These are phyloP conservation scores for Boletus rex-veris DNA, from an alignment of 768 basidiomycete genomes.

Conservation along the genomic window DNA sequence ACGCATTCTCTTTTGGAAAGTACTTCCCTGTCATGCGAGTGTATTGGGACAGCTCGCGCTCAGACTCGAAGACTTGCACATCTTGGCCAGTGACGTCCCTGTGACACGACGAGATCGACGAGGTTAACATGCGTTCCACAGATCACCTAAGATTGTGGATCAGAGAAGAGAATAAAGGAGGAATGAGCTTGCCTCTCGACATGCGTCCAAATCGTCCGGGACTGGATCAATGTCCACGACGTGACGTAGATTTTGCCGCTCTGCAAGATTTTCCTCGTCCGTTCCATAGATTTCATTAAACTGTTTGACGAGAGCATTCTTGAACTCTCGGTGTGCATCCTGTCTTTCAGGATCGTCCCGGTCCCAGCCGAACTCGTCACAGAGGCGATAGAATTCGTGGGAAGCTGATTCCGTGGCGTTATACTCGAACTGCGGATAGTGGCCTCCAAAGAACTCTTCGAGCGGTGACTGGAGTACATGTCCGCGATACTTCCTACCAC, in stretches of 20 bases:
- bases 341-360: background rate
- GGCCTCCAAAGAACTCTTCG: background rate
- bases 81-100: background rate
- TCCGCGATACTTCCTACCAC: background rate
- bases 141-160: background rate
- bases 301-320: conserved; percentile 9
- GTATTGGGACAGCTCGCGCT: conserved; percentile 9
- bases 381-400: conserved; percentile 16
- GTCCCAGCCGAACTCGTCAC: conserved; percentile 9
- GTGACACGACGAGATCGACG: conserved; percentile 22
- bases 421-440: background rate
- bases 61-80: conserved; percentile 1
- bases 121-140: conserved; percentile 5
- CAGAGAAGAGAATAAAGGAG: background rate
- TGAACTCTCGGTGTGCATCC: conserved; percentile 3
- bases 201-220: conserved; percentile 2
- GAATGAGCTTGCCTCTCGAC: conserved; percentile 10
- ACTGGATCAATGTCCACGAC: conserved; percentile 1
- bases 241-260: conserved; percentile 11
- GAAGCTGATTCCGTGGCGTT: conserved; percentile 6
- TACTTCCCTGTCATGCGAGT: conserved; percentile 4
- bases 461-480: background rate
- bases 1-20: conserved; percentile 13
- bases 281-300: conserved; percentile 18
- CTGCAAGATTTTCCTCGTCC: background rate